Evolutionary conservation across 371 early-diverging fungal genomes (phyloP).

Genomic region (Encephalitozoon romaleae): DNA sequence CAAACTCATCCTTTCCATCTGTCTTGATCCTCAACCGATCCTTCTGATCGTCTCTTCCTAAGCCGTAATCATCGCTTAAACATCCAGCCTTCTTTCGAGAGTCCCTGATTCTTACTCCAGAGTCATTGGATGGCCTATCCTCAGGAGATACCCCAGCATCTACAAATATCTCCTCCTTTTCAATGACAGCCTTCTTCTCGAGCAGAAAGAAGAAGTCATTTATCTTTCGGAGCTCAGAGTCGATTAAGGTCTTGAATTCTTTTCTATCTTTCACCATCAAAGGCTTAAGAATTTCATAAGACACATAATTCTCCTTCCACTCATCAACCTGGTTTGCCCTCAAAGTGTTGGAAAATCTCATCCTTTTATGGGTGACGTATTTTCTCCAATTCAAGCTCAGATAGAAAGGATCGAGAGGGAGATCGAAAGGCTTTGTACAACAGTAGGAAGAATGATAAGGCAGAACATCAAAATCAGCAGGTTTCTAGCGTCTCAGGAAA

Average conservation of each 20-base stretch:
- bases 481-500: constrained; percentile 13
- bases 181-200: constrained; percentile 49
- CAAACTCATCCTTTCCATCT: background rate
- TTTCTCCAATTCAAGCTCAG: constrained; percentile 1
- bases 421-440: constrained; percentile 10
- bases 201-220: constrained; percentile 49
- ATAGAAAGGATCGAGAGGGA: constrained; percentile 20
- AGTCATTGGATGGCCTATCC: background rate
- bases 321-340: constrained; percentile 56
- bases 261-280: constrained; percentile 1
- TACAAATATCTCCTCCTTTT: constrained; percentile 37
- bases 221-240: constrained; percentile 45
- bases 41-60: background rate
- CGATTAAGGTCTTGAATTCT: constrained; percentile 28
- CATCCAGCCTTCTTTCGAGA: background rate
- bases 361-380: constrained; percentile 39
- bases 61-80: background rate
- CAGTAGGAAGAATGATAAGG: constrained; percentile 2
- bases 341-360: constrained; percentile 56
- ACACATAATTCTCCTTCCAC: constrained; percentile 57
- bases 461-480: constrained; percentile 29
- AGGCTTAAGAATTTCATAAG: constrained; percentile 44
- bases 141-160: background rate
- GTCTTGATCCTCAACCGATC: background rate
- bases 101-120: background rate